Evolutionary conservation across 176 grass and related monocot species (phyloP).

Genomic region (Carex parvula): DNA sequence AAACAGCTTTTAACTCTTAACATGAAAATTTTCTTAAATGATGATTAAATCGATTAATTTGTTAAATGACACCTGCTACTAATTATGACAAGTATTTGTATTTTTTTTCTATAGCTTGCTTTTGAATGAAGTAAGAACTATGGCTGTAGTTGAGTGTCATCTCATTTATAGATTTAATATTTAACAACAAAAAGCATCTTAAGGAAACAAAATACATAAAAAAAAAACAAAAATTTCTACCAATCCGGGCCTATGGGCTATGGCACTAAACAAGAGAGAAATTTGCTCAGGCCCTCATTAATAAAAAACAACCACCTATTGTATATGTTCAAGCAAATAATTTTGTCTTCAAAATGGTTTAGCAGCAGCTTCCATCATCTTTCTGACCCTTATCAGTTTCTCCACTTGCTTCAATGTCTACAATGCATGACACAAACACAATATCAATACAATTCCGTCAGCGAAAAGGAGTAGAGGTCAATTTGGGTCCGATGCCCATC

Average conservation of each 20-base stretch:
- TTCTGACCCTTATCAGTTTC: conserved; percentile 54
- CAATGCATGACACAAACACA: neutral
- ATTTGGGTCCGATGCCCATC: too few relatives aligned
- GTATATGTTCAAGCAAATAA: neutral
- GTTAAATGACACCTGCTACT: too few relatives aligned
- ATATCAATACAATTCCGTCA: conserved; percentile 44
- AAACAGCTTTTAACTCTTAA: too few relatives aligned
- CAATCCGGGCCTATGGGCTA: neutral
- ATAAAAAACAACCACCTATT: neutral
- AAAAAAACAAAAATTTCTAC: neutral
- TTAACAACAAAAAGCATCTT: neutral
- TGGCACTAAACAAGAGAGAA: neutral
- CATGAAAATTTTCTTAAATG: too few relatives aligned
- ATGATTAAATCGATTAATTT: too few relatives aligned
- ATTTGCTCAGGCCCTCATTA: neutral
- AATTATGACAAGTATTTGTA: too few relatives aligned
- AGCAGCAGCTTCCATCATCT: conserved; percentile 83
- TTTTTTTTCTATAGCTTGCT: neutral
- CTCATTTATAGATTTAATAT: neutral
- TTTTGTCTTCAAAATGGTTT: conserved; percentile 55
- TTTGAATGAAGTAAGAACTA: neutral
- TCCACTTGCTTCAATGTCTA: conserved; percentile 74
- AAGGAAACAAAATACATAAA: neutral
- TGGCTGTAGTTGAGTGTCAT: neutral
- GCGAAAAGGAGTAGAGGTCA: too few relatives aligned